Evolutionary conservation across 768 basidiomycete genomes (phyloP), one percentile per base, ranked within the genome.

Genomic region (Amanita thiersii): DNA sequence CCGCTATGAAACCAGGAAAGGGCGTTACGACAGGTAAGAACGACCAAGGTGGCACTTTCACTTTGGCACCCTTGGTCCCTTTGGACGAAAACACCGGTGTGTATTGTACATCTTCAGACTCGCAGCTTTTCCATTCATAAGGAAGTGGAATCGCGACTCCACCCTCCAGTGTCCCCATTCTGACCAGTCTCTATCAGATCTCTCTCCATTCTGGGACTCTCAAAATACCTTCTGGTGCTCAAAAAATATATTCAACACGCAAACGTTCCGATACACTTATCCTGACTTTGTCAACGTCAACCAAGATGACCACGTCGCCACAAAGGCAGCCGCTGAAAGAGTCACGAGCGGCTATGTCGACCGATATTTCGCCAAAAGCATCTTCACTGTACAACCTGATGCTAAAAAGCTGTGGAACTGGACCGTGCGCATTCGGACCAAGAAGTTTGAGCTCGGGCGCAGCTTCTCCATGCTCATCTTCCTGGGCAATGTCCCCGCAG

Each of bases 401-500:
- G 35, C 43, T 6, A 18, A 42, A 6, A 20, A 50, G 3, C 26
- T 56, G 32, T 58, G 49, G 43, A 69, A 73, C 18, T 74, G 72
- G 72, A 57, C 64, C 0, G 68, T 56, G 4, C 64, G 67, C 26
- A 57, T 73, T 32, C 53, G 55, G 15, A 53, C 62, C 51, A 62
- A 68, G 54, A 66, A 70, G 47, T 66, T 59, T 50, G 71, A 65
- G 45, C 47, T 72, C 24, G 64, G 63, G 2, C 40, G 55, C 3
- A 68, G 66, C 53, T 74, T 69, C 50, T 54, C 56, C n/a, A 57
- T 75, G 19, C 51, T 67, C 14, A 45, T 77, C 38, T 75, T 75
- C 66, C 54, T 77, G 4, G 73, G 70, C 1, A 46, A 44, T 3
- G 63, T 65, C 11, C 65, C 65, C 10, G 56, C 52, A 15, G 60